A percentile compares a stretch with the other conserved stretches of the same genome.
Conservation (phyloP, 345 rosid species). For the Melaleuca quinquenervia region DNA sequence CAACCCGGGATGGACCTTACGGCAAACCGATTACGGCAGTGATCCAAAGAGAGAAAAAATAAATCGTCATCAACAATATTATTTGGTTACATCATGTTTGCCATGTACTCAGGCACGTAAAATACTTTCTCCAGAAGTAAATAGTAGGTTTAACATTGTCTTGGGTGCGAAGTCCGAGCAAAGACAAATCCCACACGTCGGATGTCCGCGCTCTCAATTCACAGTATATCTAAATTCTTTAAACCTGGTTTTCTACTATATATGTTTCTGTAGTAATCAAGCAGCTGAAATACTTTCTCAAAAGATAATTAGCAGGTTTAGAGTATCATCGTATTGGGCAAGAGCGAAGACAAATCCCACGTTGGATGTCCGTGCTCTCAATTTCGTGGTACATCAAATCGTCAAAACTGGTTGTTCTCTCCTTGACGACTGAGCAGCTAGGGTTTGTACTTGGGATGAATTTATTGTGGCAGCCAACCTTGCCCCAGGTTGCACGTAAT, state of each 20-base stretch:
- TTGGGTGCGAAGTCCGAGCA: background rate
- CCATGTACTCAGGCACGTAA: background rate
- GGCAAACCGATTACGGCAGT: too few relatives aligned
- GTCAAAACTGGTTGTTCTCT: background rate
- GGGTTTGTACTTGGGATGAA: background rate
- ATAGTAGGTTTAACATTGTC: background rate
- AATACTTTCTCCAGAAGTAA: background rate
- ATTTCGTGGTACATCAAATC: background rate
- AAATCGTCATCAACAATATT: too few relatives aligned
- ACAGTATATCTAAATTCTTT: background rate
- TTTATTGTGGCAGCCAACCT: background rate
- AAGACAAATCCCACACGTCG: background rate
- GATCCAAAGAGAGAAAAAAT: too few relatives aligned
- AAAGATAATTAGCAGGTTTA: background rate
- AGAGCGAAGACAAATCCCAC: background rate
- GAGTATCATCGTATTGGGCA: background rate
- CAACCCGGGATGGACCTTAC: background rate
- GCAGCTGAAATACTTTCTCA: background rate
- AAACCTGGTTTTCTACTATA: background rate
- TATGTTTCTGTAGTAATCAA: background rate
- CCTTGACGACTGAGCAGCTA: background rate
- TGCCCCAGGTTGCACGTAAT: background rate
- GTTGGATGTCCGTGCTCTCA: background rate
- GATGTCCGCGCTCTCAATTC: background rate
- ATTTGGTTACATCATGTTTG: background rate